A percentile compares a stretch with the other conserved stretches of the same genome.
Evolutionary conservation across 495 filamentous ascomycete species (phyloP).

Genomic region (Aspergillus sparsus): DNA sequence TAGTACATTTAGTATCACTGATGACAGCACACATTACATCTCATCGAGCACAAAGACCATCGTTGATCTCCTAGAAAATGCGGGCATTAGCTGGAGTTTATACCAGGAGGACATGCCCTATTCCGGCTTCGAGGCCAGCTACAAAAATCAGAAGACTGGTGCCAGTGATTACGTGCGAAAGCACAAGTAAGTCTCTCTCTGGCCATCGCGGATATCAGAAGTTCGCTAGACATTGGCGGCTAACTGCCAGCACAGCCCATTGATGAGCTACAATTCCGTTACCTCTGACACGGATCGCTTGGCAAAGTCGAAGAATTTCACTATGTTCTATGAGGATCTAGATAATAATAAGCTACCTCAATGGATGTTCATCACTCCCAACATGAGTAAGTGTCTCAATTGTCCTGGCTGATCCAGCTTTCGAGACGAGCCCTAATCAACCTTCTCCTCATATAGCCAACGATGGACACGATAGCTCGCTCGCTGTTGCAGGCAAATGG

Average conservation of each 20-base stretch:
- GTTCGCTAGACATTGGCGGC: background rate
- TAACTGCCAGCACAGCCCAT: conserved; percentile 33
- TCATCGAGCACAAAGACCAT: conserved; percentile 62
- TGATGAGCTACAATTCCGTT: conserved; percentile 58
- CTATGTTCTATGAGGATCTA: conserved; percentile 60
- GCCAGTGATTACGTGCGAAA: conserved; percentile 69
- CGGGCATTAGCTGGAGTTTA: conserved; percentile 62
- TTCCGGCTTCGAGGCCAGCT: conserved; percentile 59
- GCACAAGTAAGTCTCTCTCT: conserved; percentile 48
- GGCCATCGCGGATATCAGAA: background rate
- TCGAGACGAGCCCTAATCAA: background rate
- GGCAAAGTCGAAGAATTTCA: conserved; percentile 64
- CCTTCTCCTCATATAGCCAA: conserved; percentile 57
- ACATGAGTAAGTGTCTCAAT: conserved; percentile 26
- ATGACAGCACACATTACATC: conserved; percentile 44
- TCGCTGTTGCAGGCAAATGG: conserved; percentile 59
- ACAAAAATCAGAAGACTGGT: conserved; percentile 48
- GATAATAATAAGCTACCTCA: conserved; percentile 61
- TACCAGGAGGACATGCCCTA: conserved; percentile 70
- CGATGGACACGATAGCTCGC: conserved; percentile 65
- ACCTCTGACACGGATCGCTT: conserved; percentile 51
- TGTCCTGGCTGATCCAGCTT: background rate
- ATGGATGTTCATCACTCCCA: conserved; percentile 69
- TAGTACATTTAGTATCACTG: conserved; percentile 61
- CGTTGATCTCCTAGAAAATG: conserved; percentile 65